Base-by-base conservation (phyloP, 768 basidiomycete species). In the Lactarius quietus region DNA sequence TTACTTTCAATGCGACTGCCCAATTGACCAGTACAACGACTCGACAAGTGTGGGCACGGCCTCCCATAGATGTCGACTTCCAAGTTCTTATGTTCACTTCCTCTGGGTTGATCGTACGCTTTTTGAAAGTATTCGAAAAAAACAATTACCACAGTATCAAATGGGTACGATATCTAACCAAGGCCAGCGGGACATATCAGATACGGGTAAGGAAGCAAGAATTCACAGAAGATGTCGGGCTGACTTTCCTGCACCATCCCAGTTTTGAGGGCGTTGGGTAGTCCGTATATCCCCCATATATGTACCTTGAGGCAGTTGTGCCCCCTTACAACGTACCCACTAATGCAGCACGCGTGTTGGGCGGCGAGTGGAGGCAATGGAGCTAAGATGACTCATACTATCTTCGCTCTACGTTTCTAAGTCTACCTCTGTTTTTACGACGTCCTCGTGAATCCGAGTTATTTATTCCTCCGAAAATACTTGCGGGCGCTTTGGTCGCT, bases 81-180 rank as follows among this genome's bases (percentile, higher is more conserved):
- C 94, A 95, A 78, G 97, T 99, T 63, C 82, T 99, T 70, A 99
- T 99, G 97, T 93, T 98, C 77, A 98, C 97, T 0, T 84, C 97
- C 14, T 98, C 96, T 14, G 97, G 97, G 2, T 76, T 99, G 72
- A 90, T 96, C 58, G 97, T 99, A 51, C 85, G 96, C 60, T 99
- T 98, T 83, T 78, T 99, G 73, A 98, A 98, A 76, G 96, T 99
- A 20, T 98, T 98, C 70, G 97, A 98, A 81, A 97, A 93, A 83
- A 86, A 84, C 74, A 92, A 87, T 69, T 98, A 98, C 73, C 87
- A 94, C 68, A 95, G 93, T 70, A 86, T 97, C 65, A 96, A 96
- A 76, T 96, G 95, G 95, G 95, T 96, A 45, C 81, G 95, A 61
- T 97, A 96, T 73, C 83, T 97, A 63, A 94, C 94, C 28, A 96